These are phyloP conservation scores for Yamagishiella unicocca DNA, from an alignment of 139 green algal species.

Conservation along the genomic window DNA sequence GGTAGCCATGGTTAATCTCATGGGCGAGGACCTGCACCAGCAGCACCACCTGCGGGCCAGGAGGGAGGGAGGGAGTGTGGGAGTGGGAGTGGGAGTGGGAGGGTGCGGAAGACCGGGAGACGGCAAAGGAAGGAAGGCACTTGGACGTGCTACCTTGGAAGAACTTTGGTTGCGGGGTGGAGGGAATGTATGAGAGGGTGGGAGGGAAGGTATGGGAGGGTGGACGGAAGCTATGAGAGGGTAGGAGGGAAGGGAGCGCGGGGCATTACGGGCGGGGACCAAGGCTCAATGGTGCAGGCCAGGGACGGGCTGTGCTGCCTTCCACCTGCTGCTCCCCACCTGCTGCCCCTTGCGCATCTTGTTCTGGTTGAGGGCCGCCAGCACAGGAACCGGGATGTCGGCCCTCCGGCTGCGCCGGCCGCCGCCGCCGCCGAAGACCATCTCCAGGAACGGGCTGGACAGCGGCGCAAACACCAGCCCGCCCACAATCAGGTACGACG, in stretches of 20 bases:
- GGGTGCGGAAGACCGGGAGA: too few species aligned
- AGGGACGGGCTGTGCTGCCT: too few species aligned
- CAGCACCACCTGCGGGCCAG: conserved; percentile 67
- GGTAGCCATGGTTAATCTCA: conserved; percentile 83
- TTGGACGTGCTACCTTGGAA: too few species aligned
- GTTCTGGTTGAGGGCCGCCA: conserved; percentile 66
- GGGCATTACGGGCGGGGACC: too few species aligned
- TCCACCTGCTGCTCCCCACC: too few species aligned
- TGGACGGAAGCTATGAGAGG: too few species aligned
- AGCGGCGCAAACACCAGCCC: conserved; percentile 80
- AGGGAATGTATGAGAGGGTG: too few species aligned
- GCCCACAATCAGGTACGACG: conserved; percentile 79
- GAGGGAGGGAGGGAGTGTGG: neutral
- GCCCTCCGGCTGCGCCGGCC: conserved; percentile 33
- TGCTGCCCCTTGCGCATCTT: conserved; percentile 59
- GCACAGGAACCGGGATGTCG: conserved; percentile 57
- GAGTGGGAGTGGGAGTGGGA: neutral
- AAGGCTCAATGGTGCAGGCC: too few species aligned
- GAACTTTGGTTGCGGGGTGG: too few species aligned
- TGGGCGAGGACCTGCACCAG: conserved; percentile 80
- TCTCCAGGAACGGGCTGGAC: conserved; percentile 74
- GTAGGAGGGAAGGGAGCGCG: too few species aligned
- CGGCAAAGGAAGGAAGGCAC: too few species aligned
- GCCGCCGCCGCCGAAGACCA: conserved; percentile 67
- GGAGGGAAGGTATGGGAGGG: too few species aligned